phyloP scores from a whole-genome alignment of 2,329 filamentous ascomycete species.

The Coleophoma crateriformis region DNA sequence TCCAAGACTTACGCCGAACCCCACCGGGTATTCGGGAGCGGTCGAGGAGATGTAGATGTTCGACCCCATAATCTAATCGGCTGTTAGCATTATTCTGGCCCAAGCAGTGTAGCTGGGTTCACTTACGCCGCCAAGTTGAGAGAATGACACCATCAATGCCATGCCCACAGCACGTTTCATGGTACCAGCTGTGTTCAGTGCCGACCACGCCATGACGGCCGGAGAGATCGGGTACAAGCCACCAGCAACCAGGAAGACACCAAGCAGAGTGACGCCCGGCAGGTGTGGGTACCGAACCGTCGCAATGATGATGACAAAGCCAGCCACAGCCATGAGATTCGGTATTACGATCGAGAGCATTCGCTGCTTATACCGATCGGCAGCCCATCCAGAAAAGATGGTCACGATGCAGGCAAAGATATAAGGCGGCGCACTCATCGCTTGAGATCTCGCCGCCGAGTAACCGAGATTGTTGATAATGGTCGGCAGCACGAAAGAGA shows the following conservation, averaged over 20 bases:
- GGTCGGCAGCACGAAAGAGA: constrained; percentile 67
- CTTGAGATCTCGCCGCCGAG: constrained; percentile 39
- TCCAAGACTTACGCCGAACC: constrained; percentile 29
- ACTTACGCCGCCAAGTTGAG: constrained; percentile 26
- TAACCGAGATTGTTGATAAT: constrained; percentile 65
- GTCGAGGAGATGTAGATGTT: constrained; percentile 31
- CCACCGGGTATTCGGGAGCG: constrained; percentile 28
- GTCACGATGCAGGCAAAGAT: constrained; percentile 69
- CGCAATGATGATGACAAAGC: constrained; percentile 66
- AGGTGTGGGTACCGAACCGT: constrained; percentile 24
- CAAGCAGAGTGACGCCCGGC: constrained; percentile 69
- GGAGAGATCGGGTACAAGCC: constrained; percentile 72
- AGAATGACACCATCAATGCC: constrained; percentile 22
- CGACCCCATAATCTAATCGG: constrained; percentile 17
- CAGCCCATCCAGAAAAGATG: constrained; percentile 64
- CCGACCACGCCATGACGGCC: constrained; percentile 71
- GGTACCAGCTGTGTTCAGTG: constrained; percentile 19
- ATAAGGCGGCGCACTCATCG: constrained; percentile 48
- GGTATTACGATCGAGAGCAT: constrained; percentile 64
- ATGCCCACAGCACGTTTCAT: constrained; percentile 22
- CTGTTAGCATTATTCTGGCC: background rate
- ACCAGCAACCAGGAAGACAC: constrained; percentile 72
- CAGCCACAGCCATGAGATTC: constrained; percentile 61
- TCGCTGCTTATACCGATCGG: constrained; percentile 66
- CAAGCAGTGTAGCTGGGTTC: constrained; percentile 7